Evolutionary conservation across 108 stramenopile species (phyloP), one percentile per base, ranked within the genome.

Genomic region (Mayamaea pseudoterrestris): DNA sequence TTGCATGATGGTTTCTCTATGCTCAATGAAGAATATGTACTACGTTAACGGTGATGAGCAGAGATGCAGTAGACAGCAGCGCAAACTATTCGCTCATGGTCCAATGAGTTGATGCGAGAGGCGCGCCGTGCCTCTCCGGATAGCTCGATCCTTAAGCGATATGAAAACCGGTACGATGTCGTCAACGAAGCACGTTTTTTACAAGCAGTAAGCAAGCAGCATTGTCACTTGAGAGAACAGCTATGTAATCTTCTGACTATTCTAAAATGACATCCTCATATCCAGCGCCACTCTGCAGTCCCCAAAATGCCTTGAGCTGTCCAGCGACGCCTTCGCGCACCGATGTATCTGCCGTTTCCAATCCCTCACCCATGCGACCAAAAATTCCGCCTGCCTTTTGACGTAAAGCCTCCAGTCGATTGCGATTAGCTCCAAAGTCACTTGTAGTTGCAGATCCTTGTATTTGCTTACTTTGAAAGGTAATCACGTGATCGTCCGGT

Each of bases 251-350:
- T 39, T 6, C 3, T 39, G 16, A 39, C 20, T 39, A 14, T 3
- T 86, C 72, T 24, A 75, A 58, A 53, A 83, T 61, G 9, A 83
- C 74, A 22, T 66, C 65, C 50, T 89, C 74, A 57, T 80, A 89
- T 25, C 87, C 87, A 28, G 63, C 35, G 1, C 87, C 87, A 46
- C 61, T 69, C 35, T 83, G 79, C 28, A 81, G 53, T 37, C 87
- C 87, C 54, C 80, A 89, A 41, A 89, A 89, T n/a, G 82, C 79
- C 60, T 89, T 89, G 4, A 89, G 47, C 43, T 89, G 87, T 11
- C 87, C 87, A 25, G 69, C 35, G 0, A 74, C 61, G 14, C 70
- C 69, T 43, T 73, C 68, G 5, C 7, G 41, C 2, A 30, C 13
- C 3, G 14, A 13, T 24, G 11, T 21, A n/a, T 30, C 17, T 26